Percentiles rank a stretch among this genome's conserved stretches.
These are phyloP conservation scores for Talaromyces trachyspermus DNA, from an alignment of 495 filamentous ascomycete genomes.

Conservation along the genomic window DNA sequence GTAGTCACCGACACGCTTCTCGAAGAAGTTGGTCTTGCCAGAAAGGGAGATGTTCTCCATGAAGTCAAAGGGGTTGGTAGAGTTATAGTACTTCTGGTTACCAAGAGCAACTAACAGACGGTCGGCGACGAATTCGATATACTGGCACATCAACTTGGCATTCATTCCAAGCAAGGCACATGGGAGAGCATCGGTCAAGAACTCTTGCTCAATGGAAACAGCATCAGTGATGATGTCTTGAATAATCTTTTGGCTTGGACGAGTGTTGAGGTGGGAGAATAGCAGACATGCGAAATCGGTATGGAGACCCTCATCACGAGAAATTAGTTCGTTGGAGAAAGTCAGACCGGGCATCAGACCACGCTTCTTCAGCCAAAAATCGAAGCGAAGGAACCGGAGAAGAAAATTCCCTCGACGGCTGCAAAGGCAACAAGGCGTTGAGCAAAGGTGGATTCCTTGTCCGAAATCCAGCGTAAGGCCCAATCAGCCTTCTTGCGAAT, in stretches of 20 bases:
- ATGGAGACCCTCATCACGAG: constrained; percentile 98
- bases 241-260: constrained; percentile 73
- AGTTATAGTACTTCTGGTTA: constrained; percentile 87
- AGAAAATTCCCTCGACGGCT: constrained; percentile 99
- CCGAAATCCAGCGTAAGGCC: constrained; percentile 91
- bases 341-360: constrained; percentile 97
- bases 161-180: constrained; percentile 96
- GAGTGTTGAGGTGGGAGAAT: constrained; percentile 90
- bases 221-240: constrained; percentile 88
- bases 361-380: constrained; percentile 99
- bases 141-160: constrained; percentile 93
- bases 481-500: constrained; percentile 98
- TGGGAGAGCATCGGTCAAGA: constrained; percentile 91
- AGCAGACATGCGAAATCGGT: constrained; percentile 97
- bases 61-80: constrained; percentile 97
- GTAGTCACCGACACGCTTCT: constrained; percentile 99
- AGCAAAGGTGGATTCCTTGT: constrained; percentile 87
- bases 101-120: constrained; percentile 86
- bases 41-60: constrained; percentile 99
- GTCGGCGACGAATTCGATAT: constrained; percentile 99
- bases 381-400: constrained; percentile 96
- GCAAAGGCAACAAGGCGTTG: constrained; percentile 95
- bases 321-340: constrained; percentile 99
- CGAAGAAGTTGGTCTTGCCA: constrained; percentile 99
- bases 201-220: constrained; percentile 93